Evolutionary conservation across 306 rosid genomes (phyloP), one percentile per base, ranked within the genome.

Genomic region (Cercis canadensis): DNA sequence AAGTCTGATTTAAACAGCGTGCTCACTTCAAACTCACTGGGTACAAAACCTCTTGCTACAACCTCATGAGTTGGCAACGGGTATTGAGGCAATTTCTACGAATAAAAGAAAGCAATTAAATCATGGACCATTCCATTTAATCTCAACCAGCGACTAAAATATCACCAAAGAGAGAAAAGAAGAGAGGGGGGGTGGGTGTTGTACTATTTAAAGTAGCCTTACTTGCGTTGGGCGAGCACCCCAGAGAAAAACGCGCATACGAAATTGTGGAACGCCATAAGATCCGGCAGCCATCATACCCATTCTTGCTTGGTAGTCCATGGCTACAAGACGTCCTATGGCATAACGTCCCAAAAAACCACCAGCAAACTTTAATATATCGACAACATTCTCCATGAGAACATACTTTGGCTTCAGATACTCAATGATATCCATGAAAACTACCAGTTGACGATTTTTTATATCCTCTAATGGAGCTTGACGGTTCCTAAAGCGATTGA

Each of bases 241-340:
- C 98, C 98, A 92, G 16, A 87, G 54, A 34, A 92, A 87, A 12
- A 89, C 91, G 0, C 98, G 94, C 94, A 86, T 86, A 0, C 98
- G 88, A 57, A 86, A 92, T 31, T 92, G 98, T 2, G 98, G 96
- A 49, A 92, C 70, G 9, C 98, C 98, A 3, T 82, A 92, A 0
- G 94, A 86, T 11, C 98, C 98, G 2, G 98, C 98, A 3, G 90
- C 89, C 95, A 92, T 80, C 88, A 89, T 77, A 0, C 96, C 98
- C 84, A 89, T 64, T 24, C 95, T 81, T 14, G 89, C 85, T 82
- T 92, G 98, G 59, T 87, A 92, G 40, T 86, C 78, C 90, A 92
- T 84, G 2, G 81, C 69, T 29, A 92, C 91, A 18, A 92, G 83
- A 14, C 98, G 89, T 5, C 96, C 96, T 5, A 89, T 40, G 0